These are phyloP conservation scores for Cercospora beticola DNA, from an alignment of 2,329 filamentous ascomycete genomes.

Conservation along the genomic window DNA sequence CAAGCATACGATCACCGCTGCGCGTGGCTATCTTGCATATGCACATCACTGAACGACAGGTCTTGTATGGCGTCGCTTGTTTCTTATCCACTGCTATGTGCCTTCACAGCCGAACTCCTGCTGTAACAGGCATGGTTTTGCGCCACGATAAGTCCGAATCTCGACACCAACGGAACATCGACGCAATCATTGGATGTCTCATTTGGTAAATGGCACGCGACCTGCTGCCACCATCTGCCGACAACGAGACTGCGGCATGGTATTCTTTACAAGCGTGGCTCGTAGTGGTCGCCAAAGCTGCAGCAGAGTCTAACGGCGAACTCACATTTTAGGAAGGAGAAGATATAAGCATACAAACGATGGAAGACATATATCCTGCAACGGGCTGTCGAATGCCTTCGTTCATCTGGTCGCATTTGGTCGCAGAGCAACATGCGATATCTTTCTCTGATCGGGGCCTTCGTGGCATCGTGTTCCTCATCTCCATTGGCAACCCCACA, in stretches of 20 bases:
- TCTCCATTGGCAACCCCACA: constrained; percentile 20
- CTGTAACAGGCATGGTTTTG: not conserved
- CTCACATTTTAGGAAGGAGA: constrained; percentile 4
- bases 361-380: not conserved
- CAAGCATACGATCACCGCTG: not conserved
- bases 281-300: not conserved
- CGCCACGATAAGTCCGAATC: not conserved
- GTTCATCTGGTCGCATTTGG: not conserved
- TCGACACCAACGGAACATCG: not conserved
- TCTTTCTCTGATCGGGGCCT: not conserved
- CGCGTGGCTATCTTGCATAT: constrained; percentile 2
- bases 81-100: not conserved
- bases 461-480: constrained; percentile 1
- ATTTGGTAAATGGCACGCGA: not conserved
- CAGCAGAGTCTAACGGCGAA: not conserved
- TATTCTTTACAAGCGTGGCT: not conserved
- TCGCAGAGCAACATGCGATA: not conserved
- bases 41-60: not conserved
- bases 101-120: not conserved
- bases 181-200: not conserved
- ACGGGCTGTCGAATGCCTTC: not conserved
- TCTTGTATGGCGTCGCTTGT: not conserved
- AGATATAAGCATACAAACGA: not conserved
- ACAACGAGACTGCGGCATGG: not conserved
- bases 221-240: not conserved